phyloP scores from a whole-genome alignment of 305 asterid genomes.

The Fraxinus xanthoxyloides region DNA sequence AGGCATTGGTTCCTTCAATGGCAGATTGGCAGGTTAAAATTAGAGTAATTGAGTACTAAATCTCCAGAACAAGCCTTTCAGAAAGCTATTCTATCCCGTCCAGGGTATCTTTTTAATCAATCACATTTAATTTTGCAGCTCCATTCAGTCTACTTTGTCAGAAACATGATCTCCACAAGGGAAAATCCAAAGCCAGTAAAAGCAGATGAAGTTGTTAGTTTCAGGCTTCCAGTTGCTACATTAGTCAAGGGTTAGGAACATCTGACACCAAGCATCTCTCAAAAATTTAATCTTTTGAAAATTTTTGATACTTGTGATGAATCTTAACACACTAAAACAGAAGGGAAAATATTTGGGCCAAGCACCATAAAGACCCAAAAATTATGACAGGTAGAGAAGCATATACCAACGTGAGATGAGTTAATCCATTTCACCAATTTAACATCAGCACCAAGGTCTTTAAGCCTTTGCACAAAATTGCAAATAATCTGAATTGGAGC shows the following conservation, averaged over 20 bases:
- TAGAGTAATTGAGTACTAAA: neutral
- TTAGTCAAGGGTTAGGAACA: neutral
- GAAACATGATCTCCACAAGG: neutral
- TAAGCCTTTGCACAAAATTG: slow-evolving; percentile 74
- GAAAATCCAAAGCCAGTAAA: neutral
- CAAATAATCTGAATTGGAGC: slow-evolving; percentile 65
- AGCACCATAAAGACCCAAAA: neutral
- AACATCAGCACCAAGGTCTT: slow-evolving; percentile 74
- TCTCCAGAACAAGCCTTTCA: neutral
- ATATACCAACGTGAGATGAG: slow-evolving; percentile 84
- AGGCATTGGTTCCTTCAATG: neutral
- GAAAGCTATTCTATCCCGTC: neutral
- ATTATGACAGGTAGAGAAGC: slow-evolving; percentile 20
- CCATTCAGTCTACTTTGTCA: neutral
- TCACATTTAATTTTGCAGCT: neutral
- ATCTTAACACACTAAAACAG: neutral
- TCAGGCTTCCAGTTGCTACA: neutral
- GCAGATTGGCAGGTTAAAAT: neutral
- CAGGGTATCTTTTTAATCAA: neutral
- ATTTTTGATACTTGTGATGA: neutral
- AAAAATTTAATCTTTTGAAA: neutral
- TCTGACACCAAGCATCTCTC: neutral
- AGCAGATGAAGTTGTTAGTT: neutral
- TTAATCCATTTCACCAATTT: slow-evolving; percentile 70
- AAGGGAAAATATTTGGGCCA: neutral